Evolutionary conservation across 306 rosid species (phyloP), one percentile per base, ranked within the genome.

Genomic region (Prunus fruticosa): DNA sequence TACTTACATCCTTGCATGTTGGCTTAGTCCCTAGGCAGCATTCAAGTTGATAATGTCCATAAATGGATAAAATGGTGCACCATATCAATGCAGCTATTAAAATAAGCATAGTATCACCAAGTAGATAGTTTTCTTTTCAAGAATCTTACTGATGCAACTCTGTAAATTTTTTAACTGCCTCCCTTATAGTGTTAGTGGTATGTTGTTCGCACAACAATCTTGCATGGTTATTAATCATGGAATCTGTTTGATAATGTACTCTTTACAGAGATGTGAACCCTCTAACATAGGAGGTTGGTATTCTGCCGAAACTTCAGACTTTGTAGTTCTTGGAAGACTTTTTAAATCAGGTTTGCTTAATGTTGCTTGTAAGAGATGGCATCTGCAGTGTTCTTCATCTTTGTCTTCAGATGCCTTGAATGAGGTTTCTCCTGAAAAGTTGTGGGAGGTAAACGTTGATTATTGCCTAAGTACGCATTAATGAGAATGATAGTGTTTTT

Each of bases 391-490:
- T 79, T 84, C 90, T 56, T 84, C 92, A 20, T 80, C 88, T 76
- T 87, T 81, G 69, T 80, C 88, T 56, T 74, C 83, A 76, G 78
- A 82, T 82, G 72, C 81, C 60, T 65, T 76, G 83, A 76, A 75
- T 8, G 90, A 89, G 80, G 83, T 88, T 88, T 82, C 97, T 67
- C 93, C 93, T 57, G 92, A 87, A 84, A 87, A 83, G 64, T 87
- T 96, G 89, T 96, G 99, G 99, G 97, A 96, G 99, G 99, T 96
- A 94, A 64, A 51, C 65, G 78, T 81, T 41, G 79, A 45, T 80
- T 79, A 63, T 81, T 81, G 25, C 28, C 52, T 47, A 76, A 50
- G 67, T 62, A 83, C 38, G 69, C 81, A 82, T 78, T 68, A 73
- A 34, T 78, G 41, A 58, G 22, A 45, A 78, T 57, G 66, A 79